A percentile compares a stretch with the other conserved stretches of the same genome.
Conservation (phyloP, 768 basidiomycete species). For the Hemileccinum rubropunctum region DNA sequence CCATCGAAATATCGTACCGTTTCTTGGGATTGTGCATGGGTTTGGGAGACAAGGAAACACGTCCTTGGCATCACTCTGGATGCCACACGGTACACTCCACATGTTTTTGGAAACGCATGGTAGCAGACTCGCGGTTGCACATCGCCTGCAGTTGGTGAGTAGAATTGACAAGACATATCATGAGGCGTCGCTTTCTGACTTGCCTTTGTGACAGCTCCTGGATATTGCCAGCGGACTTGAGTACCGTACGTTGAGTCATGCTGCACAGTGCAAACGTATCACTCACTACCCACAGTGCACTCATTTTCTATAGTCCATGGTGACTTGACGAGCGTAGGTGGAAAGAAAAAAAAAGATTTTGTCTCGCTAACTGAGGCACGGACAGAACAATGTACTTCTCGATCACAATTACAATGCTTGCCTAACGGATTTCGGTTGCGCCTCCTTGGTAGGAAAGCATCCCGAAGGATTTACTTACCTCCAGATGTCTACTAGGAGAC, state of each 20-base stretch:
- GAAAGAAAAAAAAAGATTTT: neutral
- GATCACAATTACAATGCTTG: slow-evolving; percentile 5
- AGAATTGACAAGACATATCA: neutral
- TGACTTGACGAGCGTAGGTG: slow-evolving; percentile 5
- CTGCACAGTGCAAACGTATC: neutral
- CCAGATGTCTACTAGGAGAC: neutral
- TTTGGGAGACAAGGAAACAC: slow-evolving; percentile 5
- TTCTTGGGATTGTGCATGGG: slow-evolving; percentile 2
- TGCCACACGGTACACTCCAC: slow-evolving; percentile 5
- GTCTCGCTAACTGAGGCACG: neutral
- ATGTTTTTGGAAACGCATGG: neutral
- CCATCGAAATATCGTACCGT: slow-evolving; percentile 4
- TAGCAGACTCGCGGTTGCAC: neutral
- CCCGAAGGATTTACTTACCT: slow-evolving; percentile 1
- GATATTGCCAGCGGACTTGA: slow-evolving; percentile 9
- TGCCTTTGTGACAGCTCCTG: neutral
- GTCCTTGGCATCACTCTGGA: slow-evolving; percentile 9
- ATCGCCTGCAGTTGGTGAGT: slow-evolving; percentile 7
- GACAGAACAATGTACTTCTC: slow-evolving; percentile 12
- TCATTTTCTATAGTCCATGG: slow-evolving; percentile 12
- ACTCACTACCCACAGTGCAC: slow-evolving; percentile 1
- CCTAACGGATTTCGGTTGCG: slow-evolving; percentile 9
- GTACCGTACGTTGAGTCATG: neutral
- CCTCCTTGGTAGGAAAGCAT: slow-evolving; percentile 6
- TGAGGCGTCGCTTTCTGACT: neutral